Percentiles rank a stretch among this genome's conserved stretches.
Evolutionary conservation across 169 alveolate genomes (phyloP).

Genomic region (Cytauxzoon felis): DNA sequence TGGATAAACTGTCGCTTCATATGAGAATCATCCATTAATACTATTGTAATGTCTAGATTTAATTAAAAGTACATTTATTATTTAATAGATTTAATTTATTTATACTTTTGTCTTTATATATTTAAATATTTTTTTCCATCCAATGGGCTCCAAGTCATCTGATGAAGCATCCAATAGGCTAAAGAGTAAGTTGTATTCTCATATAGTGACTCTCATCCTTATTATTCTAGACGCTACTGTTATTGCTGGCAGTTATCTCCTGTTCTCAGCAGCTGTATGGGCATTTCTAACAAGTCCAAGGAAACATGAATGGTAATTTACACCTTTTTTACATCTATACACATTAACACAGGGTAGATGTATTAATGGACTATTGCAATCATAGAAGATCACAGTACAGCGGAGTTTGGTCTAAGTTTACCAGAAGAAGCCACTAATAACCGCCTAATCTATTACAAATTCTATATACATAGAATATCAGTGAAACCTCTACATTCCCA

Average conservation of each 20-base stretch:
- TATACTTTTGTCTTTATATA: no score
- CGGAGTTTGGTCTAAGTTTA: conserved; percentile 56
- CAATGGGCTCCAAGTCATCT: no score
- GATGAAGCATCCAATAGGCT: no score
- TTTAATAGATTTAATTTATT: no score
- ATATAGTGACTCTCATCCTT: no score
- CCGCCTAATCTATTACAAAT: conserved; percentile 1
- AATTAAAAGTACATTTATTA: no score
- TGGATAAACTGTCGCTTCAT: no score
- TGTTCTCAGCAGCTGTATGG: conserved; percentile 65
- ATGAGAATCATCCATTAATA: no score
- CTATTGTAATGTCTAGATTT: no score
- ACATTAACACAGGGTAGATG: conserved; percentile 52
- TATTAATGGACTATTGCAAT: conserved; percentile 54
- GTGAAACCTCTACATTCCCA: neutral
- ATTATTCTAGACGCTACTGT: conserved; percentile 26
- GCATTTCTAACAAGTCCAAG: conserved; percentile 54
- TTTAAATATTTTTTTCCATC: no score
- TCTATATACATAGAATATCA: neutral
- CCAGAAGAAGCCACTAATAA: conserved; percentile 21
- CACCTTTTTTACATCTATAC: neutral
- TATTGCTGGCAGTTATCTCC: conserved; percentile 59
- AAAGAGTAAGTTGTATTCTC: no score
- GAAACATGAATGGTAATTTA: conserved; percentile 58
- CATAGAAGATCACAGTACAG: conserved; percentile 63